Base-by-base conservation (phyloP, 2,329 filamentous ascomycete genomes). In the Penicillium italicum region DNA sequence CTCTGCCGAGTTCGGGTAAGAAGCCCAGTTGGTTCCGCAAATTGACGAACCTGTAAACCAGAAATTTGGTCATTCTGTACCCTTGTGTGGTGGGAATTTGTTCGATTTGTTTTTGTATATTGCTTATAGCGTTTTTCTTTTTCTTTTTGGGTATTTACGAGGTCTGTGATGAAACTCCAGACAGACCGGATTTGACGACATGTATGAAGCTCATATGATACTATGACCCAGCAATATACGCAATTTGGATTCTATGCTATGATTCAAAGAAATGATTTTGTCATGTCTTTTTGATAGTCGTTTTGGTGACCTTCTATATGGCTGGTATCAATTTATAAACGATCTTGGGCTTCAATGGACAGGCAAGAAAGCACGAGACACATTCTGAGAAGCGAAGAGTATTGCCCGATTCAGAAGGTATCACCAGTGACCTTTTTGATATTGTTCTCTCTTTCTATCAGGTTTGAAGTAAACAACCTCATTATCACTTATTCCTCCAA, bases 1-100 rank as follows among this genome's bases (percentile, higher is more conserved):
- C 64, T 42, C 63, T 63, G 18, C 61, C 67, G 22, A 62, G 55
- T 43, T 64, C 64, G 12, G 67, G 66, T 7, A 77, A 75, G 61
- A 68, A 71, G 55, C 67, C 72, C 12, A 74, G 70, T 56, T 78
- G 76, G 76, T 72, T 78, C 46, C 74, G 74, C 61, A 77, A 76
- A 60, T 59, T 78, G 40, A 74, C 74, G 20, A 69, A 64, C 53
- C 63, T 72, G 43, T 74, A 57, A 66, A 47, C 18, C 14, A 14
- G 18, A 28, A 26, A 28, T n/a, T 12, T 14, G 40, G 24, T 18
- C 10, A 10, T 45, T 45, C 5, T 33, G 10, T 18, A 16, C 34
- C 10, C 7, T 18, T 52, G 12, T 34, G 31, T 26, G 46, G 28
- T 18, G 31, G 16, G 5, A 24, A 7, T n/a, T 44, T 33, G 30